Evolutionary conservation across 2,329 filamentous ascomycete species (phyloP).

Genomic region (Aspergillus ustus): DNA sequence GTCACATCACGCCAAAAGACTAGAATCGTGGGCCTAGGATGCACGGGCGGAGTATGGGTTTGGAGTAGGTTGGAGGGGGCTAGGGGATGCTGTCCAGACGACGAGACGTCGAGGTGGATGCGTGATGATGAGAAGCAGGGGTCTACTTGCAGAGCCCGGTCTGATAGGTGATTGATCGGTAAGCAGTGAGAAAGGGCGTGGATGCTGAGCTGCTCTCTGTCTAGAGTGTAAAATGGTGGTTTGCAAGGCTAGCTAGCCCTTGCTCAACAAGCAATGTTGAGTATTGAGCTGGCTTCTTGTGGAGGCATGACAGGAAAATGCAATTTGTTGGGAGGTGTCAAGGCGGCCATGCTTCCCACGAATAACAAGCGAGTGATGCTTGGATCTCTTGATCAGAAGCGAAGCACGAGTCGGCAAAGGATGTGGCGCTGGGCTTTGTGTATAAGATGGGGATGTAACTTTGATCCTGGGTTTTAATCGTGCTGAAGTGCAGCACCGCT

Average conservation of each 20-base stretch:
- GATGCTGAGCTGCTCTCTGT: too few relatives aligned
- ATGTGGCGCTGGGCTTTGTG: conserved; percentile 2
- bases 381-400: conserved; percentile 7
- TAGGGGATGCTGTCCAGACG: neutral
- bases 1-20: neutral
- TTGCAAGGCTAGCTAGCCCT: neutral
- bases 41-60: neutral
- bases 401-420: conserved; percentile 6
- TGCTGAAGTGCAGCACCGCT: neutral
- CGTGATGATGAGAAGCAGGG: neutral
- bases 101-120: neutral
- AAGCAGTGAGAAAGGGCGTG: too few relatives aligned
- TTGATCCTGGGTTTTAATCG: conserved; percentile 1
- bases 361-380: neutral
- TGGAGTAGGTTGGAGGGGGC: neutral
- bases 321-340: neutral
- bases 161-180: too few relatives aligned
- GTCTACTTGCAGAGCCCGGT: neutral
- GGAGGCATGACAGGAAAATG: neutral
- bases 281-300: neutral
- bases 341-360: neutral
- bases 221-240: too few relatives aligned
- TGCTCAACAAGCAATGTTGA: neutral
- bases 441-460: neutral
- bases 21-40: neutral